phyloP scores from a whole-genome alignment of 441 rosid species.

The Corymbia citriodora region DNA sequence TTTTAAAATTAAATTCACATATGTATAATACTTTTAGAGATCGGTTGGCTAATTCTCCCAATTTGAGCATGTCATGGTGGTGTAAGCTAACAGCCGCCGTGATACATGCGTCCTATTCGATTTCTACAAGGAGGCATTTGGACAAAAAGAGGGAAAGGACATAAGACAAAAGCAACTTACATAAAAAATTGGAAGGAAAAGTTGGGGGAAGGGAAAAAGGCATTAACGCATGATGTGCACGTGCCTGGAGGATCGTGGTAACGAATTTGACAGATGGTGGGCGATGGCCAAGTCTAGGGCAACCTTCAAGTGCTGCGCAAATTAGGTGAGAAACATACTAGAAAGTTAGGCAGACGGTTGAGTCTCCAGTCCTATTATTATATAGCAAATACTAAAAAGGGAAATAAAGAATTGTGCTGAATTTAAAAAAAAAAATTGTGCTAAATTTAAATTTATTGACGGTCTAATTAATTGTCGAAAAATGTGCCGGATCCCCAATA shows the following conservation, averaged over 20 bases:
- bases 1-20: accelerated
- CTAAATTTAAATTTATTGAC: neutral
- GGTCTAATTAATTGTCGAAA: neutral
- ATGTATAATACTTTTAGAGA: accelerated
- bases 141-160: neutral
- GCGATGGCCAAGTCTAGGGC: neutral
- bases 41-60: accelerated
- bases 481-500: accelerated
- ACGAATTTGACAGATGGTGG: neutral
- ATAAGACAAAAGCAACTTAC: neutral
- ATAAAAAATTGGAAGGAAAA: too few relatives aligned
- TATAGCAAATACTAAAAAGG: neutral
- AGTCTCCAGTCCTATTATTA: neutral
- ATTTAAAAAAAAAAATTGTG: neutral
- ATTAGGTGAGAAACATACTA: neutral
- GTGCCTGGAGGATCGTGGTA: neutral
- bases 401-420: neutral
- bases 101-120: accelerated
- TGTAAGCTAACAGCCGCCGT: accelerated
- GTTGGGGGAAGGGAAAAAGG: too few relatives aligned
- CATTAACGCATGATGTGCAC: neutral
- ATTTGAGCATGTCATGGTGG: accelerated
- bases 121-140: neutral
- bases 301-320: neutral
- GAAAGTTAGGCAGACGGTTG: neutral